A percentile compares a stretch with the other conserved stretches of the same genome.
phyloP scores from a whole-genome alignment of 2,329 filamentous ascomycete genomes.

The Chlorencoelia australis region DNA sequence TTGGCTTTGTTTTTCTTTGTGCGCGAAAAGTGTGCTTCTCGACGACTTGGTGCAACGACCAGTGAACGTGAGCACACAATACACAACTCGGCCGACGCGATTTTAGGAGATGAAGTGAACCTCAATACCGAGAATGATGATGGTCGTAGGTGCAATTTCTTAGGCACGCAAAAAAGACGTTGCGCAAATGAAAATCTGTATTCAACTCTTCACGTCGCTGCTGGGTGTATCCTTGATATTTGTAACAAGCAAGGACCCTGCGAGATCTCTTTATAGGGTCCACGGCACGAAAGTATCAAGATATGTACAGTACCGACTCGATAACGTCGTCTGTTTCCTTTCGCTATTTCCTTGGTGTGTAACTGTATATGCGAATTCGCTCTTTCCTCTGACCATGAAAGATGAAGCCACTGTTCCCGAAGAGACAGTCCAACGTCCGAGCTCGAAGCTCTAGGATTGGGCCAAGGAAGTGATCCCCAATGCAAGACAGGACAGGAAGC shows the following conservation, averaged over 20 bases:
- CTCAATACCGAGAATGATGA: slow-evolving; percentile 5
- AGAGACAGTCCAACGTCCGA: background rate
- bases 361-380: slow-evolving; percentile 1
- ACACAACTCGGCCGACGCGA: no score
- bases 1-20: slow-evolving; percentile 3
- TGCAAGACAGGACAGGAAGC: background rate
- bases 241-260: slow-evolving; percentile 22
- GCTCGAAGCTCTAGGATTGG: slow-evolving; percentile 3
- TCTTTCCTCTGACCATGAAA: slow-evolving; percentile 3
- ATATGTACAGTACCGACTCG: slow-evolving; percentile 3
- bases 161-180: slow-evolving; percentile 1
- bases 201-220: slow-evolving; percentile 18
- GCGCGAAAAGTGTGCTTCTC: background rate
- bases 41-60: slow-evolving; percentile 3
- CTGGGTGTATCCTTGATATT: slow-evolving; percentile 22
- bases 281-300: slow-evolving; percentile 15
- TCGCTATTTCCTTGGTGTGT: background rate
- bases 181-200: slow-evolving; percentile 10
- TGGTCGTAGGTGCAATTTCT: slow-evolving; percentile 4
- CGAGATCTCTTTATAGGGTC: slow-evolving; percentile 17
- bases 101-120: no score
- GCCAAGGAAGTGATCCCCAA: no score
- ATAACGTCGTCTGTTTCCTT: slow-evolving; percentile 6
- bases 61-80: slow-evolving; percentile 1
- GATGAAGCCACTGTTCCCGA: background rate